phyloP scores from a whole-genome alignment of 2,329 filamentous ascomycete species.

The Juglanconis juglandina region DNA sequence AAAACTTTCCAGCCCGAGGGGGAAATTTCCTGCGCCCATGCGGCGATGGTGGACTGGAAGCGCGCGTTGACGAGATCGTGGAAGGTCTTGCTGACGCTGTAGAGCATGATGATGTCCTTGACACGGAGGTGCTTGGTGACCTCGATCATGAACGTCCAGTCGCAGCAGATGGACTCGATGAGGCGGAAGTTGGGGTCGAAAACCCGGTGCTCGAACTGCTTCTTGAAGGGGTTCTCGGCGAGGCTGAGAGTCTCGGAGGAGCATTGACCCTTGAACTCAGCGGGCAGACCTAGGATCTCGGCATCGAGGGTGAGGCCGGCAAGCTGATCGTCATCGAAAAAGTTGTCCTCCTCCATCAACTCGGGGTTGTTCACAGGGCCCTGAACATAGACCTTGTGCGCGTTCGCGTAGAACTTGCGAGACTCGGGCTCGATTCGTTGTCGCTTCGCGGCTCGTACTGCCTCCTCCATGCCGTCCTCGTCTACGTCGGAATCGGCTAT shows the following conservation, averaged over 20 bases:
- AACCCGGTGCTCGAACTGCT: background rate
- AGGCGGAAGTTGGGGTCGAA: constrained; percentile 33
- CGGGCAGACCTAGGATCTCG: constrained; percentile 4
- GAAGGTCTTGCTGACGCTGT: constrained; percentile 61
- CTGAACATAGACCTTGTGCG: constrained; percentile 13
- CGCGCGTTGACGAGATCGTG: constrained; percentile 58
- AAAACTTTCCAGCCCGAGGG: constrained; percentile 57
- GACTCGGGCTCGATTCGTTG: background rate
- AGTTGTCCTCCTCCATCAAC: background rate
- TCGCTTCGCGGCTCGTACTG: constrained; percentile 11
- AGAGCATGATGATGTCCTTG: constrained; percentile 59
- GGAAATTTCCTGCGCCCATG: constrained; percentile 51
- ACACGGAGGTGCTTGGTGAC: constrained; percentile 53
- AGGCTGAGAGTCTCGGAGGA: background rate
- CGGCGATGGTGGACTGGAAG: constrained; percentile 55
- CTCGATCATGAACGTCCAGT: constrained; percentile 51
- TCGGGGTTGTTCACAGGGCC: constrained; percentile 3
- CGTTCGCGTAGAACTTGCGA: background rate
- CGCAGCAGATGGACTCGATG: constrained; percentile 40
- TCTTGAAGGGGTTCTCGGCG: background rate
- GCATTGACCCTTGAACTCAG: constrained; percentile 5
- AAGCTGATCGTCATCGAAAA: background rate
- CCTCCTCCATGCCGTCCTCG: constrained; percentile 10
- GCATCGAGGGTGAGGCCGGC: constrained; percentile 7
- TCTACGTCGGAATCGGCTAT: background rate